These are phyloP conservation scores for Tubosaeta brunneosetosa DNA, from an alignment of 768 basidiomycete genomes.

Conservation along the genomic window DNA sequence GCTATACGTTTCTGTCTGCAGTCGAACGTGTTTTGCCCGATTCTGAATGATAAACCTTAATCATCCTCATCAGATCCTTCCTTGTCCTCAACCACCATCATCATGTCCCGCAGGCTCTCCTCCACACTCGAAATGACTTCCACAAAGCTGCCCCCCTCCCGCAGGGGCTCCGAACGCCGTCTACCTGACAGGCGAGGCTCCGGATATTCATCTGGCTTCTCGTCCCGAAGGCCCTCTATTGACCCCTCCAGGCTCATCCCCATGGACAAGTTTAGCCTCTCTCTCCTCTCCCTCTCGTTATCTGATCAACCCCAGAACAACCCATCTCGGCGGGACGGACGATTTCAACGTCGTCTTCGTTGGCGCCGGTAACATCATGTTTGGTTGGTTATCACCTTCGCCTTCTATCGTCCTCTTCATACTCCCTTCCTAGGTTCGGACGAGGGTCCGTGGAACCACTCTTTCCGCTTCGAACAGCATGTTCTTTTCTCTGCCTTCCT, in stretches of 20 bases:
- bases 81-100: slow-evolving; percentile 15
- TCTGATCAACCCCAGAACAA: slow-evolving; percentile 34
- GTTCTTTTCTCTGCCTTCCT: slow-evolving; percentile 19
- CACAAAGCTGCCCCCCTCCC: slow-evolving; percentile 31
- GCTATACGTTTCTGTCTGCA: slow-evolving; percentile 4
- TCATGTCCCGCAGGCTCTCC: slow-evolving; percentile 25
- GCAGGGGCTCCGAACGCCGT: slow-evolving; percentile 44
- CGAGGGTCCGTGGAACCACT: slow-evolving; percentile 92
- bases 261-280: slow-evolving; percentile 65
- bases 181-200: slow-evolving; percentile 47
- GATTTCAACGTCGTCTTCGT: slow-evolving; percentile 93
- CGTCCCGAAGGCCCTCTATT: slow-evolving; percentile 67
- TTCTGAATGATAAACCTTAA: slow-evolving; percentile 15
- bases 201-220: slow-evolving; percentile 38
- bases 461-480: slow-evolving; percentile 85
- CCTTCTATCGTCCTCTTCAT: slow-evolving; percentile 5
- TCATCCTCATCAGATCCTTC: slow-evolving; percentile 4
- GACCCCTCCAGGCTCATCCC: slow-evolving; percentile 72
- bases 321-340: slow-evolving; percentile 54
- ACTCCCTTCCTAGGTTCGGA: slow-evolving; percentile 54
- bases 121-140: slow-evolving; percentile 31
- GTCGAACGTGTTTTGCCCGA: neutral
- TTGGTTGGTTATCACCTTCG: slow-evolving; percentile 50
- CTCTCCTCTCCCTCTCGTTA: neutral
- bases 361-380: slow-evolving; percentile 98